Base-by-base conservation (phyloP, 2,329 filamentous ascomycete species). In the Chrysosporium keratinophilum region DNA sequence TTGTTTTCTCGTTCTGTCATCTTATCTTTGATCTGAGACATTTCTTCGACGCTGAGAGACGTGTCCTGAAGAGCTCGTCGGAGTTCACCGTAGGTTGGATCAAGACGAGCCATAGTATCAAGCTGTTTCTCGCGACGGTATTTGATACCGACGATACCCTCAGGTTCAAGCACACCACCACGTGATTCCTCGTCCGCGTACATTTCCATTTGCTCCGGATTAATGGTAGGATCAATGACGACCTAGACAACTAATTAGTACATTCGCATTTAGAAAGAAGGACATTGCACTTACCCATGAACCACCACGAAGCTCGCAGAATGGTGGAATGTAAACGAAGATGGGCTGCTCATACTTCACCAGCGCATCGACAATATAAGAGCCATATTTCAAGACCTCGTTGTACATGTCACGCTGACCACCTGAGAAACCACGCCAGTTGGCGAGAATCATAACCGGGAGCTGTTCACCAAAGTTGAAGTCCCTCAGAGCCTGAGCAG, bases 401-500 rank as follows among this genome's bases (percentile, higher is more conserved):
- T 97, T 96, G 83, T 94, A 98, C 93, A 98, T 98, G 74, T 98
- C 93, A 63, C 91, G 88, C 76, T 98, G 93, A 60, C 93, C 93
- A 77, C 93, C 93, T 62, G 93, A 98, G 88, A 98, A 98, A 78
- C 93, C 93, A 83, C 93, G 85, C 93, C 93, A 98, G 80, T 98
- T 98, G 74, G 93, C 93, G 60, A 98, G 83, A 69, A 98, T 98
- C 89, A 98, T 97, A 61, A 98, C 77, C 54, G 93, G 93, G 67
- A 98, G 79, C 76, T 98, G 93, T 76, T 98, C 93, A 69, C 93
- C 93, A 61, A 95, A 83, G 82, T 98, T 98, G 82, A 98, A 98
- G 77, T 98, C 93, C 65, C 86, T 89, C 76, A 98, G 95, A 54
- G 93, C 93, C 74, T 98, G 93, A 2, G 93, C 93, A 58, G 93